phyloP scores from a whole-genome alignment of 2,329 filamentous ascomycete genomes.

The Pezicula carpinea region DNA sequence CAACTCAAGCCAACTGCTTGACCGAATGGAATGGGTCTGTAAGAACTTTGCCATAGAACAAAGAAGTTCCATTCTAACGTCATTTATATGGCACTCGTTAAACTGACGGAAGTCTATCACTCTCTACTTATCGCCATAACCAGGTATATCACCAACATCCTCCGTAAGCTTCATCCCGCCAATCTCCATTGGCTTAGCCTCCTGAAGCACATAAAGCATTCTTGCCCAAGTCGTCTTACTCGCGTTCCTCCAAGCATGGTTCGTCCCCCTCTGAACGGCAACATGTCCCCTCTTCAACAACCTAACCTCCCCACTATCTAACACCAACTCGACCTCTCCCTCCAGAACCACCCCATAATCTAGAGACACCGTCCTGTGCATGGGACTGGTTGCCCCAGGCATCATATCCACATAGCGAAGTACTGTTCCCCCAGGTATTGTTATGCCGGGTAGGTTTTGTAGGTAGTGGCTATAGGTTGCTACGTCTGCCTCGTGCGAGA shows the following conservation, averaged over 20 bases:
- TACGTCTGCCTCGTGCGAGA: constrained; percentile 12
- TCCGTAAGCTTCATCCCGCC: constrained; percentile 14
- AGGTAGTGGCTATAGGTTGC: constrained; percentile 6
- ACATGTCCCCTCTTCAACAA: constrained; percentile 19
- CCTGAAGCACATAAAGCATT: constrained; percentile 23
- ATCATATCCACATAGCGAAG: constrained; percentile 19
- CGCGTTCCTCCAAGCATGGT: constrained; percentile 22
- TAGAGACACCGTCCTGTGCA: constrained; percentile 21
- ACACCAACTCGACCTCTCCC: constrained; percentile 18
- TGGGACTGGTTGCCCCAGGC: constrained; percentile 16
- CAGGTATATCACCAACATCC: constrained; percentile 32
- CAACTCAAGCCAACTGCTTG: no score
- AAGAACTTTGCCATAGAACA: no score
- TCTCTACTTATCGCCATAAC: neutral
- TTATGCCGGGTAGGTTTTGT: constrained; percentile 6
- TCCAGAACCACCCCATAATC: constrained; percentile 25
- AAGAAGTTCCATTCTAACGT: no score
- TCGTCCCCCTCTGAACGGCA: constrained; percentile 21
- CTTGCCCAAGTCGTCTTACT: constrained; percentile 16
- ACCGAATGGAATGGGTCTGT: no score
- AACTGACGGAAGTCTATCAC: no score
- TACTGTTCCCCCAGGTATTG: constrained; percentile 17
- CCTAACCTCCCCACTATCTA: constrained; percentile 18
- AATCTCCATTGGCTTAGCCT: constrained; percentile 9
- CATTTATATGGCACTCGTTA: no score